These are phyloP conservation scores for Thoreauomyces humboldtii DNA, from an alignment of 192 early-diverging fungal genomes.

Conservation along the genomic window DNA sequence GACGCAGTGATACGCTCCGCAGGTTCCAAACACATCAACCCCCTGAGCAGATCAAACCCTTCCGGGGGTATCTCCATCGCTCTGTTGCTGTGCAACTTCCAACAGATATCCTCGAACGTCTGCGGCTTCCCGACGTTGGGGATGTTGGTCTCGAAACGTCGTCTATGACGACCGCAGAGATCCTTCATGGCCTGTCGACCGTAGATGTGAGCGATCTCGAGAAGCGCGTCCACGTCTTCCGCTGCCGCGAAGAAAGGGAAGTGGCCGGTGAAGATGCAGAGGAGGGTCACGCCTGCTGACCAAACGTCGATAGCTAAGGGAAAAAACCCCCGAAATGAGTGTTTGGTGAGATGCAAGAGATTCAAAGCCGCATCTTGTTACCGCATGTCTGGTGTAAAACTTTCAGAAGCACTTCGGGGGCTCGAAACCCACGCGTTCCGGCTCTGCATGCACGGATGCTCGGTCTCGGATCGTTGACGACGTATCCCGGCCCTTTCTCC, in stretches of 20 bases:
- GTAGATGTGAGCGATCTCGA: slow-evolving; percentile 81
- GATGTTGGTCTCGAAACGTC: slow-evolving; percentile 55
- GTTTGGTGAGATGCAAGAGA: too few species aligned
- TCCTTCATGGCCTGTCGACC: slow-evolving; percentile 74
- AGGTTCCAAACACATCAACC: slow-evolving; percentile 57
- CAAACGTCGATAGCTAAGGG: slow-evolving; percentile 81
- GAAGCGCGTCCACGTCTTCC: slow-evolving; percentile 80
- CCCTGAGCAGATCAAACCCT: slow-evolving; percentile 63
- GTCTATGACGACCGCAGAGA: slow-evolving; percentile 40
- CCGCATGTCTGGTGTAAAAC: slow-evolving; percentile 72
- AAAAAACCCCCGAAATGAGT: background rate
- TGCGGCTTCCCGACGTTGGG: slow-evolving; percentile 34
- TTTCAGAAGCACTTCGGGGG: slow-evolving; percentile 89
- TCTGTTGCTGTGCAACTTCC: slow-evolving; percentile 38
- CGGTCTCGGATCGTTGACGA: slow-evolving; percentile 46
- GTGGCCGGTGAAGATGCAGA: slow-evolving; percentile 72
- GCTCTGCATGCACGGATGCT: slow-evolving; percentile 75
- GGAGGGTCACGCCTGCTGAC: slow-evolving; percentile 85
- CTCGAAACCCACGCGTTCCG: slow-evolving; percentile 89
- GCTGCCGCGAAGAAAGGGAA: slow-evolving; percentile 90
- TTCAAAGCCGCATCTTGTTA: too few species aligned
- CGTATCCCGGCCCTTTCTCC: background rate
- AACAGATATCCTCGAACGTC: slow-evolving; percentile 38
- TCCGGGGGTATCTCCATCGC: slow-evolving; percentile 41
- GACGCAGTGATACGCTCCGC: slow-evolving; percentile 67